Conservation (phyloP, 2,329 filamentous ascomycete genomes). For the Colletotrichum lentis region DNA sequence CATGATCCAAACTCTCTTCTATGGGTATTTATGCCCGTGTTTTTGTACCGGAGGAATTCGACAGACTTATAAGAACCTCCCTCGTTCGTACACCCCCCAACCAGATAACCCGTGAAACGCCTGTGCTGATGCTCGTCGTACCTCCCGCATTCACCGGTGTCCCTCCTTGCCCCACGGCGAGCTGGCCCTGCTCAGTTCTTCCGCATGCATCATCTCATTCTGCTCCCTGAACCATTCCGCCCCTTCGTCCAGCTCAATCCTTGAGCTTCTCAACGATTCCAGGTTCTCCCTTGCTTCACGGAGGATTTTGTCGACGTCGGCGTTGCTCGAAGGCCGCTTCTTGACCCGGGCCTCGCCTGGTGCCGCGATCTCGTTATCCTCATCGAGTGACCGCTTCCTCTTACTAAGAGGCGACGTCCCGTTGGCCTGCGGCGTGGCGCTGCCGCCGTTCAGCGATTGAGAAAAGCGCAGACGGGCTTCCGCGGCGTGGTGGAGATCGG, state of each 20-base stretch:
- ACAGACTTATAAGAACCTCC: constrained; percentile 26
- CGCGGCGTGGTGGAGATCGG: constrained; percentile 48
- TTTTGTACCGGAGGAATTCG: constrained; percentile 26
- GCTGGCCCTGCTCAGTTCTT: constrained; percentile 48
- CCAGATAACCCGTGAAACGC: constrained; percentile 26
- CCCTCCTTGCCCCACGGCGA: constrained; percentile 47
- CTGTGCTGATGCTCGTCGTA: constrained; percentile 32
- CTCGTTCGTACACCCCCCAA: constrained; percentile 35
- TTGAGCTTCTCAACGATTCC: constrained; percentile 50
- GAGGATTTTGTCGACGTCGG: constrained; percentile 51
- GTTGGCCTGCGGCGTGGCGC: constrained; percentile 30
- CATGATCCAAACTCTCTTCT: constrained; percentile 34
- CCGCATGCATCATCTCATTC: constrained; percentile 53
- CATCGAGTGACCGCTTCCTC: constrained; percentile 40
- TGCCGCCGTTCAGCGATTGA: constrained; percentile 33
- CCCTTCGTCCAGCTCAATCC: constrained; percentile 57
- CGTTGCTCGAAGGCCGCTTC: constrained; percentile 45
- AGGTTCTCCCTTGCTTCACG: constrained; percentile 51
- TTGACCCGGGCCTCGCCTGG: constrained; percentile 38
- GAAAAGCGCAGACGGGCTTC: constrained; percentile 37
- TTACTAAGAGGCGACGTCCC: constrained; percentile 39
- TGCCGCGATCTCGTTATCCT: constrained; percentile 31
- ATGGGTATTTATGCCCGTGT: constrained; percentile 29
- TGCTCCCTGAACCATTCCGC: constrained; percentile 58
- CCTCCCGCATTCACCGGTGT: constrained; percentile 11